phyloP scores from a whole-genome alignment of 1,139 yeast species.

The Lizanozyma gosingica region DNA sequence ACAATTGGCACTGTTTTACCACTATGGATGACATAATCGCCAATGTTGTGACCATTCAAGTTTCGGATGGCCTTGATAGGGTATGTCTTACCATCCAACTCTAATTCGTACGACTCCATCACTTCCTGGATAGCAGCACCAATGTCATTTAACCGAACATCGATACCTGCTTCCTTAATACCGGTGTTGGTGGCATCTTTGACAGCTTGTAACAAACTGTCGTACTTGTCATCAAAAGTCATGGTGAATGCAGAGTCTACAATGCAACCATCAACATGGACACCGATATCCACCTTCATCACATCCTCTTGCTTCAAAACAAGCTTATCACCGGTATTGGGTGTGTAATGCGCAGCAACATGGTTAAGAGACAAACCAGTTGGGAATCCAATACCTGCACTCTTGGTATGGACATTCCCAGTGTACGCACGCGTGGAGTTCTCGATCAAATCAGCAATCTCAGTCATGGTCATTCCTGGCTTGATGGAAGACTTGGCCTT shows the following conservation, averaged over 20 bases:
- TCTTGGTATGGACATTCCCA: constrained; percentile 52
- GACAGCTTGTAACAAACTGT: constrained; percentile 72
- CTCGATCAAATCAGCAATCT: constrained; percentile 85
- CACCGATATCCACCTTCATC: constrained; percentile 96
- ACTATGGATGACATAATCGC: constrained; percentile 77
- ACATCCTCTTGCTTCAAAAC: constrained; percentile 80
- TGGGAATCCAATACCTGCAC: constrained; percentile 94
- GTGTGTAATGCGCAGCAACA: constrained; percentile 97
- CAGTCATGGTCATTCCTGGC: constrained; percentile 91
- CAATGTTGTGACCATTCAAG: constrained; percentile 90
- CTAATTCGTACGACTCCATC: constrained; percentile 94
- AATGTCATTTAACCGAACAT: constrained; percentile 87
- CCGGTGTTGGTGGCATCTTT: constrained; percentile 93
- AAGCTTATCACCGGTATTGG: constrained; percentile 87
- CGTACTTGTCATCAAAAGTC: constrained; percentile 80
- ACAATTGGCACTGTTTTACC: constrained; percentile 97
- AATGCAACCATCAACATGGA: constrained; percentile 92
- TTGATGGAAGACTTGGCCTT: constrained; percentile 65
- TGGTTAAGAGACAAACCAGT: constrained; percentile 91
- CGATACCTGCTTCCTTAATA: constrained; percentile 87
- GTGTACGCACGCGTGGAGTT: constrained; percentile 71
- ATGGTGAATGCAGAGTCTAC: constrained; percentile 94
- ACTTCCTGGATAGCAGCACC: constrained; percentile 96
- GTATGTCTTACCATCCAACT: constrained; percentile 73
- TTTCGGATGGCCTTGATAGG: constrained; percentile 88